Conservation (phyloP, 2,329 filamentous ascomycete species). For the Tolypocladium pustulatum region DNA sequence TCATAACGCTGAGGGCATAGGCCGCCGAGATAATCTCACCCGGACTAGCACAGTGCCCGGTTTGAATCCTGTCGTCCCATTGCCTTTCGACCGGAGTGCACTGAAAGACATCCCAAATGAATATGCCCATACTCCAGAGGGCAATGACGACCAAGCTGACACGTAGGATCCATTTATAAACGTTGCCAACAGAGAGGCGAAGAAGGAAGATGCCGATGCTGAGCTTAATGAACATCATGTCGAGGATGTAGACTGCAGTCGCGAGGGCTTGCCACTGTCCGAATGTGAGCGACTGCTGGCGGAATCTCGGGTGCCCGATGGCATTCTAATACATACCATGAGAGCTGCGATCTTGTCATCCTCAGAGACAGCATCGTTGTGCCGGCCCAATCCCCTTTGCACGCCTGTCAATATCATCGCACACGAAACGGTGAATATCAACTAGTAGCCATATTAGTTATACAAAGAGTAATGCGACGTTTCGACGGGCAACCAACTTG, state of each 20-base stretch:
- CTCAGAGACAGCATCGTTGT: slow-evolving; percentile 31
- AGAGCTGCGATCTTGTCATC: slow-evolving; percentile 32
- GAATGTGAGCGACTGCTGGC: not conserved
- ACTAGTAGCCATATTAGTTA: slow-evolving; percentile 15
- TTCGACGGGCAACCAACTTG: slow-evolving; percentile 22
- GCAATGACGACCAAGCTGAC: slow-evolving; percentile 33
- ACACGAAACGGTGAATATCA: slow-evolving; percentile 36
- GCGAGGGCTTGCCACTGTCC: slow-evolving; percentile 39
- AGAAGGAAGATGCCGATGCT: slow-evolving; percentile 44
- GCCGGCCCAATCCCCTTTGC: slow-evolving; percentile 31
- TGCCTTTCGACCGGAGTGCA: slow-evolving; percentile 38
- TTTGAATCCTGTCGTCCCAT: slow-evolving; percentile 40
- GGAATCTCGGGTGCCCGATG: not conserved
- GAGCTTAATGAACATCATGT: slow-evolving; percentile 48
- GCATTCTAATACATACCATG: slow-evolving; percentile 23
- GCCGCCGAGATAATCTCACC: slow-evolving; percentile 35
- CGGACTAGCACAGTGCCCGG: slow-evolving; percentile 30
- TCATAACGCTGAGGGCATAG: slow-evolving; percentile 42
- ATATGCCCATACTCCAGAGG: slow-evolving; percentile 35
- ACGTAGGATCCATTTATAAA: slow-evolving; percentile 38
- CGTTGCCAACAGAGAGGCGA: slow-evolving; percentile 31
- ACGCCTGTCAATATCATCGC: slow-evolving; percentile 33
- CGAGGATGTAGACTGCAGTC: slow-evolving; percentile 36
- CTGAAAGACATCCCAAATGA: slow-evolving; percentile 43
- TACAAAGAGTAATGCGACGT: not conserved